Evolutionary conservation across 2,329 filamentous ascomycete species (phyloP).

Genomic region (Monilinia aucupariae): DNA sequence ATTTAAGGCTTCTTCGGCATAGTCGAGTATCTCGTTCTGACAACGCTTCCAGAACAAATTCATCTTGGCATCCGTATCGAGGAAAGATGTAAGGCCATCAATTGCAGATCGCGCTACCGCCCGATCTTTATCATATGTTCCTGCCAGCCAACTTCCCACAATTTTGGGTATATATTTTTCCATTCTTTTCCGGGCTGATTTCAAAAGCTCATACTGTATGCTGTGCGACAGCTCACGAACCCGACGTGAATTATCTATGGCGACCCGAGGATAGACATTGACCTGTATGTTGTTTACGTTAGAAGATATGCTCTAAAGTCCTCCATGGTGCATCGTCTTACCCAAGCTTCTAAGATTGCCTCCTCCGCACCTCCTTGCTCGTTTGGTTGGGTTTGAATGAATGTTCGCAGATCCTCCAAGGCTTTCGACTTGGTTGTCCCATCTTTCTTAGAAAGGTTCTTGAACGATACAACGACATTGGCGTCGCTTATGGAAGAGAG

Average conservation of each 20-base stretch:
- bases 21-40: conserved; percentile 74
- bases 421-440: conserved; percentile 86
- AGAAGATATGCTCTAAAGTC: neutral
- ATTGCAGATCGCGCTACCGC: conserved; percentile 69
- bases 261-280: conserved; percentile 78
- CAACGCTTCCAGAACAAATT: conserved; percentile 73
- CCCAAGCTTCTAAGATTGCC: conserved; percentile 81
- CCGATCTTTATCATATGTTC: conserved; percentile 79
- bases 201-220: conserved; percentile 59
- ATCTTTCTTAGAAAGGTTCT: conserved; percentile 89
- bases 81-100: conserved; percentile 69
- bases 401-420: conserved; percentile 72
- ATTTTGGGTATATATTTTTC: conserved; percentile 71
- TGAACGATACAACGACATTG: conserved; percentile 82
- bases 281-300: conserved; percentile 50
- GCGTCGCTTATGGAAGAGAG: conserved; percentile 71
- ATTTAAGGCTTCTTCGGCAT: conserved; percentile 70
- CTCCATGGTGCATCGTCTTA: conserved; percentile 44
- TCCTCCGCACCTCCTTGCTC: conserved; percentile 66
- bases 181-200: conserved; percentile 71
- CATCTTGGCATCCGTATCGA: conserved; percentile 75
- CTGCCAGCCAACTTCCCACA: conserved; percentile 86
- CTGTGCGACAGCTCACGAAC: conserved; percentile 82
- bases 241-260: conserved; percentile 81
- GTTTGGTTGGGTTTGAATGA: conserved; percentile 51